phyloP scores from a whole-genome alignment of 805 yeast species.

The Candida yuanshanica region DNA sequence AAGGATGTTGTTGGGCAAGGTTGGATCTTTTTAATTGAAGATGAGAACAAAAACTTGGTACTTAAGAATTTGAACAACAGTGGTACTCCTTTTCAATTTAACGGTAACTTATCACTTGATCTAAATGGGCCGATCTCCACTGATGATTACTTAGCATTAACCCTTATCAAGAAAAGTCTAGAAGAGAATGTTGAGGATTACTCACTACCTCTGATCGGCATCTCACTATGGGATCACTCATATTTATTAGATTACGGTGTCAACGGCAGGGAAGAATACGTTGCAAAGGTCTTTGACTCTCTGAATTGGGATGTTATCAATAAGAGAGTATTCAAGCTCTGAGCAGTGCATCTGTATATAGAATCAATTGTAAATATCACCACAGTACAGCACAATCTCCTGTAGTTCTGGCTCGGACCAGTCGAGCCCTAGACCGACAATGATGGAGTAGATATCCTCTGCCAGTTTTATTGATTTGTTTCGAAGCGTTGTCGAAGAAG shows the following conservation, averaged over 20 bases:
- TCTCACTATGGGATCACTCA: slow-evolving; percentile 89
- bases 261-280: slow-evolving; percentile 61
- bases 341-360: background rate
- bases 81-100: slow-evolving; percentile 66
- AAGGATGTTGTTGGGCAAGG: slow-evolving; percentile 51
- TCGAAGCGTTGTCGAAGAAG: background rate
- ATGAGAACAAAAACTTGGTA: slow-evolving; percentile 50
- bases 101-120: slow-evolving; percentile 67
- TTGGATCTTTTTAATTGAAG: slow-evolving; percentile 70
- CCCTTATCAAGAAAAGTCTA: slow-evolving; percentile 35
- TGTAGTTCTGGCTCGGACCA: slow-evolving; percentile 23
- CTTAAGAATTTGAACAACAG: slow-evolving; percentile 58
- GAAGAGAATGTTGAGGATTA: slow-evolving; percentile 43
- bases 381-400: slow-evolving; percentile 20
- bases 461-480: slow-evolving; percentile 6
- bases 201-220: slow-evolving; percentile 67
- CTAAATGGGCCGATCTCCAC: slow-evolving; percentile 65
- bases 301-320: slow-evolving; percentile 80
- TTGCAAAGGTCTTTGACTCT: slow-evolving; percentile 69
- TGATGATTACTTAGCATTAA: slow-evolving; percentile 44
- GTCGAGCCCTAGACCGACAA: slow-evolving; percentile 30
- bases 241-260: slow-evolving; percentile 82
- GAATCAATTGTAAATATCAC: slow-evolving; percentile 2
- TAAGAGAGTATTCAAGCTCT: slow-evolving; percentile 29
- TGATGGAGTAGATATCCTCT: slow-evolving; percentile 24